Percentiles rank a stretch among this genome's conserved stretches.
Evolutionary conservation across 257 asterid genomes (phyloP).

Genomic region (Nicotiana obtusifolia): DNA sequence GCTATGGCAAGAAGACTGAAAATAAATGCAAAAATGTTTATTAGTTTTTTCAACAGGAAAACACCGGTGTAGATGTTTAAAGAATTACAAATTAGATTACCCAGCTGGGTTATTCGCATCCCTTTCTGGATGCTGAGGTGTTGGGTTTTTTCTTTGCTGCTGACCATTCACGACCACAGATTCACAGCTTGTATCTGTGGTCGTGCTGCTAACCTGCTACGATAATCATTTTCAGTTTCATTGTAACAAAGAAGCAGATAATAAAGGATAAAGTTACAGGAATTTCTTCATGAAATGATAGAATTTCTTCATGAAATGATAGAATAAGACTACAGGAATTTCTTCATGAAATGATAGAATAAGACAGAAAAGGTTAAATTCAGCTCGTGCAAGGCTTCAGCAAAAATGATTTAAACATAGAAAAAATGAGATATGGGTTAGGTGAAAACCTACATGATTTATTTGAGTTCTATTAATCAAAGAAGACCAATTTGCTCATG

Average conservation of each 20-base stretch:
- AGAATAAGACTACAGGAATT: background rate
- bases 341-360: background rate
- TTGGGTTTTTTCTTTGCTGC: constrained; percentile 81
- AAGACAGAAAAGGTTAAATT: background rate
- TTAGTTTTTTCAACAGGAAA: background rate
- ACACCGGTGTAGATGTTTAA: background rate
- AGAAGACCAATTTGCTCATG: background rate
- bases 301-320: background rate
- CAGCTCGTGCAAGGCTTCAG: background rate
- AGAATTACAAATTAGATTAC: constrained; percentile 30
- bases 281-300: background rate
- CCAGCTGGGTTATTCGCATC: constrained; percentile 99
- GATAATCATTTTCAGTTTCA: background rate
- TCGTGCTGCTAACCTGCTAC: constrained; percentile 59
- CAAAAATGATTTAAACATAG: background rate
- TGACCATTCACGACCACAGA: constrained; percentile 93
- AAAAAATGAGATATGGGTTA: background rate
- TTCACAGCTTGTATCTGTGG: constrained; percentile 93
- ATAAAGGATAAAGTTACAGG: background rate
- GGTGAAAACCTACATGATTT: background rate
- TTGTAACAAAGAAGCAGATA: background rate
- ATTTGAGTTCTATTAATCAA: background rate
- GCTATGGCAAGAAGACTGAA: constrained; percentile 89
- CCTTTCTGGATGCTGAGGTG: constrained; percentile 74
- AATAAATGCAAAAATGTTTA: background rate